These are phyloP conservation scores for Pisolithus albus DNA, from an alignment of 768 basidiomycete genomes.

Conservation along the genomic window DNA sequence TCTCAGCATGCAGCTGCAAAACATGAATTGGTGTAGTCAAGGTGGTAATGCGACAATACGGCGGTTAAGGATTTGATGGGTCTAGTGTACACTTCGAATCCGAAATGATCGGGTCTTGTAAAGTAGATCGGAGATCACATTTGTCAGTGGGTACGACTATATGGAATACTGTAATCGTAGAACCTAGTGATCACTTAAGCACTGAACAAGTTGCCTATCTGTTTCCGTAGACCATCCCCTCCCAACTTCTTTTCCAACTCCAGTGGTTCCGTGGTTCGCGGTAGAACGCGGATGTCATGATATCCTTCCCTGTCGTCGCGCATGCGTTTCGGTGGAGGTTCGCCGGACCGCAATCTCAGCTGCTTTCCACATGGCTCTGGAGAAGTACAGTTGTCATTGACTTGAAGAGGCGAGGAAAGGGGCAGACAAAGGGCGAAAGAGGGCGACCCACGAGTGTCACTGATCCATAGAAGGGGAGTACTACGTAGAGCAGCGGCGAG, in stretches of 20 bases:
- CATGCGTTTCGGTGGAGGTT: no score
- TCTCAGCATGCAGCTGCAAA: background rate
- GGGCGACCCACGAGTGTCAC: no score
- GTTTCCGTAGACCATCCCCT: constrained; percentile 5
- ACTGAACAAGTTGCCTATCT: constrained; percentile 8
- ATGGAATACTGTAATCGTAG: background rate
- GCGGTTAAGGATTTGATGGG: background rate
- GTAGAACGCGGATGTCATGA: background rate
- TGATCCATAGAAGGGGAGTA: no score
- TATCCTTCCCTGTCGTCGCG: background rate
- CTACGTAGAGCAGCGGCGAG: no score
- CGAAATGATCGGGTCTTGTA: background rate
- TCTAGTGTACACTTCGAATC: background rate
- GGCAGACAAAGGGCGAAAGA: no score
- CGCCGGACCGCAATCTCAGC: no score
- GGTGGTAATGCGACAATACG: no score
- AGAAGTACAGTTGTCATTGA: no score
- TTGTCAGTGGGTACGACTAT: background rate
- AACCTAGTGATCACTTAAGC: background rate
- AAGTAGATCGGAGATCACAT: background rate
- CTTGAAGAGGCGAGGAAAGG: no score
- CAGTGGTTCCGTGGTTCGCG: constrained; percentile 3
- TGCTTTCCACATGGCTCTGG: no score
- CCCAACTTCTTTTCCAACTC: constrained; percentile 15
- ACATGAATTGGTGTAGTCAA: background rate